Conservation (phyloP, 441 rosid species). For the Euphorbia corollata region DNA sequence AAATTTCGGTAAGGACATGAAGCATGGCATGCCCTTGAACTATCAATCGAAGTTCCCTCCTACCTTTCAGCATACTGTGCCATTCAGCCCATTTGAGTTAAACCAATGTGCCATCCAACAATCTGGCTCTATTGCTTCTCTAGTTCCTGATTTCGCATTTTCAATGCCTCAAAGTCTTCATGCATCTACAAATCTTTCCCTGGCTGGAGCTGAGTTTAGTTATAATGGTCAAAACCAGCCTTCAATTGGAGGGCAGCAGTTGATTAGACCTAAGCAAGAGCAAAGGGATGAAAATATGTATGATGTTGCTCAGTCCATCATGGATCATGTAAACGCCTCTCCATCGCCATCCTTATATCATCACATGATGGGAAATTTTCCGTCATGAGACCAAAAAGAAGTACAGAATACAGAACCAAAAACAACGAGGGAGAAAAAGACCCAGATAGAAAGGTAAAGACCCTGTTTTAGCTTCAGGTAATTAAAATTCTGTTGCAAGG, state of each 20-base stretch:
- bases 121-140: conserved; percentile 27
- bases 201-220: conserved; percentile 25
- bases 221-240: conserved; percentile 25
- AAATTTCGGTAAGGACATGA: conserved; percentile 38
- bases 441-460: background rate
- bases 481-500: too few relatives aligned
- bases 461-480: background rate
- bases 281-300: conserved; percentile 33
- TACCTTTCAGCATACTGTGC: conserved; percentile 26
- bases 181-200: conserved; percentile 25
- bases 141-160: conserved; percentile 39
- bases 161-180: conserved; percentile 34
- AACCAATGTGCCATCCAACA: conserved; percentile 27
- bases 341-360: conserved; percentile 26
- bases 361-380: conserved; percentile 27
- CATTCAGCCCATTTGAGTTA: conserved; percentile 32
- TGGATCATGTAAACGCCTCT: conserved; percentile 30
- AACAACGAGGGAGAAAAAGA: background rate
- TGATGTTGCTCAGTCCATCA: conserved; percentile 27
- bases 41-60: conserved; percentile 42
- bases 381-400: conserved; percentile 19
- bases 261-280: conserved; percentile 42
- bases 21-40: conserved; percentile 30
- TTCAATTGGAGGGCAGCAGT: conserved; percentile 29
- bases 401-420: background rate